These are phyloP conservation scores for Pseudoscleropodium purum DNA, from an alignment of 225 moss, liverwort and hornwort genomes.

Conservation along the genomic window DNA sequence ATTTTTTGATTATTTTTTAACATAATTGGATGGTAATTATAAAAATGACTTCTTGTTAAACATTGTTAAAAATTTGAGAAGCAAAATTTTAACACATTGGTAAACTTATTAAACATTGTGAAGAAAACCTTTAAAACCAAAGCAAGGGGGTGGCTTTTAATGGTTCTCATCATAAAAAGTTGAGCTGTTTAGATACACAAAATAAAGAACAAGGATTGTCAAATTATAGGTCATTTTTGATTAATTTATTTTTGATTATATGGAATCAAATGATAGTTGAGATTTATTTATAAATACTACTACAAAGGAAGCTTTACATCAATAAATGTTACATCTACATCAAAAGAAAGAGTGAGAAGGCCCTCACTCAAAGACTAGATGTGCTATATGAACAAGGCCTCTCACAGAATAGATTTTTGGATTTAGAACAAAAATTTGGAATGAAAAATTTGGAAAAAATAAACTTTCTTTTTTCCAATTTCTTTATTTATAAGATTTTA, in stretches of 20 bases:
- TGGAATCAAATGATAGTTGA: neutral
- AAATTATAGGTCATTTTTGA: neutral
- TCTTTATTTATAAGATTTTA: neutral
- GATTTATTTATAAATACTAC: neutral
- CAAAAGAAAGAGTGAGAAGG: neutral
- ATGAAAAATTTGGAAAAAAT: neutral
- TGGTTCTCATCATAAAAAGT: too few species aligned
- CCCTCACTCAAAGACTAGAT: neutral
- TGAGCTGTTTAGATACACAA: accelerated
- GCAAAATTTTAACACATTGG: too few species aligned
- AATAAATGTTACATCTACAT: too few species aligned
- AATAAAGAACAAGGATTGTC: neutral
- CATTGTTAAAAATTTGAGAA: neutral
- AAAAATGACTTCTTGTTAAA: neutral
- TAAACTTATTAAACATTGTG: neutral
- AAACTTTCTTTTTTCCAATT: neutral
- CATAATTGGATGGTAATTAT: neutral
- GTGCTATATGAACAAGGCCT: too few species aligned
- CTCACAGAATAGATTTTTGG: neutral
- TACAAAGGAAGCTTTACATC: neutral
- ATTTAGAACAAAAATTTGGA: neutral
- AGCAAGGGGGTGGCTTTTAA: accelerated
- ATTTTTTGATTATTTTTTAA: too few species aligned
- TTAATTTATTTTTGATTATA: neutral
- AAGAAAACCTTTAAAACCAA: neutral